These are phyloP conservation scores for Plasmodium vinckei DNA, from an alignment of 169 alveolate genomes.

Conservation along the genomic window DNA sequence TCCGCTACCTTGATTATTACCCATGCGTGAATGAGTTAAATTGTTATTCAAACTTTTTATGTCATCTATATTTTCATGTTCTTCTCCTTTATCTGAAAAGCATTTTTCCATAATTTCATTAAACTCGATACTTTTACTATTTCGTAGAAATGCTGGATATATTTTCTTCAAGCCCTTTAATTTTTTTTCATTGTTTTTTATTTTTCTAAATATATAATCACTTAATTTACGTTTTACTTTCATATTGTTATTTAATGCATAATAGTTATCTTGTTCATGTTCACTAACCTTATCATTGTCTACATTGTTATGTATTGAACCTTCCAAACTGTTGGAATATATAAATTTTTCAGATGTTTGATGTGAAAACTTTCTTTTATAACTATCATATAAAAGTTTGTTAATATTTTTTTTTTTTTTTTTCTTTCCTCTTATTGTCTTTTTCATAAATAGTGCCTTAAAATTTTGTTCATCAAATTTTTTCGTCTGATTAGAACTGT, in stretches of 20 bases:
- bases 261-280: not conserved
- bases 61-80: not conserved
- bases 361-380: not conserved
- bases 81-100: slow-evolving; percentile 15
- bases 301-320: not conserved
- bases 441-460: not conserved
- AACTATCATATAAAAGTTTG: slow-evolving; percentile 20
- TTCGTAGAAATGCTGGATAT: slow-evolving; percentile 25
- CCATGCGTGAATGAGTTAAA: not conserved
- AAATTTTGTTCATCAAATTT: not conserved
- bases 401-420: slow-evolving; percentile 20
- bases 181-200: slow-evolving; percentile 43
- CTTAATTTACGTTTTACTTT: slow-evolving; percentile 54
- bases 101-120: slow-evolving; percentile 30
- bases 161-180: slow-evolving; percentile 41
- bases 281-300: not conserved
- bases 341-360: not conserved
- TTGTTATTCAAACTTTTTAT: not conserved
- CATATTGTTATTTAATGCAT: slow-evolving; percentile 4
- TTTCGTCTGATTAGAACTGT: not conserved
- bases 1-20: not conserved
- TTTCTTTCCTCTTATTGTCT: slow-evolving; percentile 16
- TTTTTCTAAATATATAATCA: slow-evolving; percentile 37
- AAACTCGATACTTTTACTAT: slow-evolving; percentile 36
- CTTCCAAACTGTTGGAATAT: not conserved